These are phyloP conservation scores for Solanum boliviense DNA, from an alignment of 257 asterid species.

Conservation along the genomic window DNA sequence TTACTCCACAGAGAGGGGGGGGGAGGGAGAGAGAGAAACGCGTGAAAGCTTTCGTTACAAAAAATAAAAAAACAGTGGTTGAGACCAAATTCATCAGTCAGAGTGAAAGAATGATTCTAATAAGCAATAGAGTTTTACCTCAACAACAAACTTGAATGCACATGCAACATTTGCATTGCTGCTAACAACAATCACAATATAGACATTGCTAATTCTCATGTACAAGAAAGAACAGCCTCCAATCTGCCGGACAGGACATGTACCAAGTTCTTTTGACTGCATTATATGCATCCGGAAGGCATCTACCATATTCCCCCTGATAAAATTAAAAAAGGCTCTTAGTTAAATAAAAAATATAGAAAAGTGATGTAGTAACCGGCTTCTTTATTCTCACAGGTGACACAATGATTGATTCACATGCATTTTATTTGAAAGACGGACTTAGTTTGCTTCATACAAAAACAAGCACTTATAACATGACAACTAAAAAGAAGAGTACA, in stretches of 20 bases:
- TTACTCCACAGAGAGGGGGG: background rate
- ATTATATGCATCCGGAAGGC: constrained; percentile 93
- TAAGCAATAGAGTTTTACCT: constrained; percentile 37
- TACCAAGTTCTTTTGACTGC: constrained; percentile 99
- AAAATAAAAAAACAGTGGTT: background rate
- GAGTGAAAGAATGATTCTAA: background rate
- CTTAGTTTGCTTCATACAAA: background rate
- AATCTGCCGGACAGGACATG: constrained; percentile 98
- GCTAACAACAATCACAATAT: constrained; percentile 97
- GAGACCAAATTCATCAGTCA: background rate
- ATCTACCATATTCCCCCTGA: constrained; percentile 98
- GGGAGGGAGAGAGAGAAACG: background rate
- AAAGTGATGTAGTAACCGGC: background rate
- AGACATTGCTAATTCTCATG: constrained; percentile 97
- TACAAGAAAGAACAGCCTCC: constrained; percentile 99
- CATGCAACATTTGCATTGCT: constrained; percentile 98
- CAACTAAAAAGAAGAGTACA: background rate
- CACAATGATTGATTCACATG: background rate
- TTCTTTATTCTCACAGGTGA: background rate
- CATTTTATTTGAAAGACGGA: background rate
- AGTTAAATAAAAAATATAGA: background rate
- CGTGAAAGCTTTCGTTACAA: background rate
- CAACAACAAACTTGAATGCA: constrained; percentile 97
- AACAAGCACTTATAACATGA: background rate
- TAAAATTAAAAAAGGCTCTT: background rate